phyloP scores from a whole-genome alignment of 2,329 filamentous ascomycete species.

The Simplicillium sp. region DNA sequence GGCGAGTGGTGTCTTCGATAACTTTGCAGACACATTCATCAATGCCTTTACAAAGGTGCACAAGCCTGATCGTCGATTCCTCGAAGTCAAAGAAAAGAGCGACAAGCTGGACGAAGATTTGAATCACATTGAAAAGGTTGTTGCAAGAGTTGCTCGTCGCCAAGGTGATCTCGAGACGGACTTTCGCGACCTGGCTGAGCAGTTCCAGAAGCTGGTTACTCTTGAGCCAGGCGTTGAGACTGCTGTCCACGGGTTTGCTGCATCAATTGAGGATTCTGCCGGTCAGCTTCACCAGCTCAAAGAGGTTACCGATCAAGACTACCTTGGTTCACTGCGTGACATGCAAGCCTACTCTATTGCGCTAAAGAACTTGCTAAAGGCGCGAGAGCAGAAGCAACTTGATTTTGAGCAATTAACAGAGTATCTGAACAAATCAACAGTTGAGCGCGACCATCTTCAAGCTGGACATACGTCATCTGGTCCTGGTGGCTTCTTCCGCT shows the following conservation, averaged over 20 bases:
- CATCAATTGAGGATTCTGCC: constrained; percentile 75
- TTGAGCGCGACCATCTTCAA: constrained; percentile 72
- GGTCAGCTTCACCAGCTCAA: constrained; percentile 70
- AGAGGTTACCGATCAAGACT: constrained; percentile 91
- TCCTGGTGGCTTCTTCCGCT: constrained; percentile 77
- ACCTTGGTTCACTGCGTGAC: constrained; percentile 82
- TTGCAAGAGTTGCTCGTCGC: constrained; percentile 77
- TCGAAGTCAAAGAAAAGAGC: constrained; percentile 85
- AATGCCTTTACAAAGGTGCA: constrained; percentile 96
- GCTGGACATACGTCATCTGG: constrained; percentile 58
- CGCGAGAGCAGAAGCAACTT: constrained; percentile 92
- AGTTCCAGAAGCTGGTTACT: constrained; percentile 87
- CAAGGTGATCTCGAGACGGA: constrained; percentile 83
- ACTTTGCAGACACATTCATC: constrained; percentile 90
- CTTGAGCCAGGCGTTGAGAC: constrained; percentile 82
- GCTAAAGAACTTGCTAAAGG: constrained; percentile 80
- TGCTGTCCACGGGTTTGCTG: constrained; percentile 76
- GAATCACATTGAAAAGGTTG: constrained; percentile 88
- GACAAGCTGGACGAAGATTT: constrained; percentile 94
- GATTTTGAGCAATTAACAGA: constrained; percentile 95
- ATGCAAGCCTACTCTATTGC: constrained; percentile 93
- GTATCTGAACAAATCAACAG: constrained; percentile 83
- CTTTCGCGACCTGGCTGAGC: constrained; percentile 79
- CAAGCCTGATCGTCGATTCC: constrained; percentile 88
- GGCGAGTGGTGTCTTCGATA: constrained; percentile 75